Percentiles rank a stretch among this genome's conserved stretches.
phyloP scores from a whole-genome alignment of 2,329 filamentous ascomycete species.

The Periconia macrospinosa region DNA sequence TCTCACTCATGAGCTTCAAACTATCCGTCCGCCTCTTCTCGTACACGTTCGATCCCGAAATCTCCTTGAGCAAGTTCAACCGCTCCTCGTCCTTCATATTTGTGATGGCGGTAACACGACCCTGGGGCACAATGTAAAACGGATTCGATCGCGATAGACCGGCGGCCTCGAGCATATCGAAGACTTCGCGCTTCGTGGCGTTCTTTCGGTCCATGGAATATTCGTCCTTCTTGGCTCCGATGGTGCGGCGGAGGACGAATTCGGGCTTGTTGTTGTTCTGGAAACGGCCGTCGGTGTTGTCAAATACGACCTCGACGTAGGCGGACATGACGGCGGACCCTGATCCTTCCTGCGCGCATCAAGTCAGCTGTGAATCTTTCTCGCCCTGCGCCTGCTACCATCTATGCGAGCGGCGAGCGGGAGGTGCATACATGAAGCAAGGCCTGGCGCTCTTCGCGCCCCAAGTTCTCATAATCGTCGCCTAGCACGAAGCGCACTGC shows the following conservation, averaged over 20 bases:
- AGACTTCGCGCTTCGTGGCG: slow-evolving; percentile 89
- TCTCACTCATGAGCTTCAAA: slow-evolving; percentile 95
- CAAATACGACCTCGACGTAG: slow-evolving; percentile 99
- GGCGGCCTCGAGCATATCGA: slow-evolving; percentile 92
- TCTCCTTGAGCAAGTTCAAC: slow-evolving; percentile 88
- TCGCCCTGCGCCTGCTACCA: no score
- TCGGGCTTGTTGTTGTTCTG: slow-evolving; percentile 91
- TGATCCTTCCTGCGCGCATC: no score
- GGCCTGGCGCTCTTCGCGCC: slow-evolving; percentile 91
- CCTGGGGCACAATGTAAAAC: slow-evolving; percentile 98
- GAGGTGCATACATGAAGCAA: no score
- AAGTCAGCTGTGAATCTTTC: no score
- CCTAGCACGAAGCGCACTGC: slow-evolving; percentile 97
- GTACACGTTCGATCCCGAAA: slow-evolving; percentile 97
- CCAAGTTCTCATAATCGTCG: slow-evolving; percentile 96
- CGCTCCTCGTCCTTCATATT: slow-evolving; percentile 98
- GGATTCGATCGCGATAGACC: slow-evolving; percentile 97
- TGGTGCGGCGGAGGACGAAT: slow-evolving; percentile 87
- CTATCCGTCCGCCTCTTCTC: slow-evolving; percentile 89
- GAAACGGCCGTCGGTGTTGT: slow-evolving; percentile 95
- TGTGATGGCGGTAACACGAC: slow-evolving; percentile 90
- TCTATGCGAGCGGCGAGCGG: no score
- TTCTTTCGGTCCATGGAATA: slow-evolving; percentile 98
- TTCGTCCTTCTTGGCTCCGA: slow-evolving; percentile 97
- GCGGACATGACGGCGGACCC: slow-evolving; percentile 98